phyloP scores from a whole-genome alignment of 2,329 filamentous ascomycete species.

The Fusarium sp. region DNA sequence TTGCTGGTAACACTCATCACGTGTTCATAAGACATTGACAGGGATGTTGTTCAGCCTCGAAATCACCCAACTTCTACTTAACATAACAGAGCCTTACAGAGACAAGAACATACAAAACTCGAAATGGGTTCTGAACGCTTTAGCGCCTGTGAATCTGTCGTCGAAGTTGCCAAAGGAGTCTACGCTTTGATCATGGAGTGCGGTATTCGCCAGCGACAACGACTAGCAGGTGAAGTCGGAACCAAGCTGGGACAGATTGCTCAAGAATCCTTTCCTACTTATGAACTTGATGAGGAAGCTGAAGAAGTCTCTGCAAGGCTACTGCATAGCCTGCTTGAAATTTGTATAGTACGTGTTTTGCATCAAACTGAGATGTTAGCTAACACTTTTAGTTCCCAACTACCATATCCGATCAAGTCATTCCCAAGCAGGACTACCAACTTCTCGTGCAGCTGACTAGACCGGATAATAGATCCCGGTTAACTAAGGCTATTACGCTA shows the following conservation, averaged over 20 bases:
- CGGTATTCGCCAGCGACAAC: background rate
- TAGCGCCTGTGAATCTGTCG: background rate
- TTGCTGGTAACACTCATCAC: too few species aligned
- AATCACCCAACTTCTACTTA: background rate
- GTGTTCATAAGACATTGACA: too few species aligned
- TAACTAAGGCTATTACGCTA: too few species aligned
- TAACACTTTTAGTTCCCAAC: background rate
- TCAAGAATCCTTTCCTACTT: background rate
- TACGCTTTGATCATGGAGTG: background rate
- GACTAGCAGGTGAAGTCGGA: background rate
- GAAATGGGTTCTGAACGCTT: too few species aligned
- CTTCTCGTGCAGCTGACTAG: too few species aligned
- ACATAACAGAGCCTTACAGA: background rate
- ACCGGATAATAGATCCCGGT: too few species aligned
- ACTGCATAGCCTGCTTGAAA: accelerated
- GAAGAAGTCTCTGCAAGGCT: accelerated
- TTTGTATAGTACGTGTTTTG: background rate
- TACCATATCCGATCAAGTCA: background rate
- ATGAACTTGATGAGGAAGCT: background rate
- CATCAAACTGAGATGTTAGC: too few species aligned
- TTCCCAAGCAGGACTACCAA: background rate
- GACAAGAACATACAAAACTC: too few species aligned
- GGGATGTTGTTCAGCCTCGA: too few species aligned
- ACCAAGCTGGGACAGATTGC: constrained; percentile 2
- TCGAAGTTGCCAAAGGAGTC: background rate